Evolutionary conservation across 1,139 yeast genomes (phyloP).

Genomic region (Pichia sp.): DNA sequence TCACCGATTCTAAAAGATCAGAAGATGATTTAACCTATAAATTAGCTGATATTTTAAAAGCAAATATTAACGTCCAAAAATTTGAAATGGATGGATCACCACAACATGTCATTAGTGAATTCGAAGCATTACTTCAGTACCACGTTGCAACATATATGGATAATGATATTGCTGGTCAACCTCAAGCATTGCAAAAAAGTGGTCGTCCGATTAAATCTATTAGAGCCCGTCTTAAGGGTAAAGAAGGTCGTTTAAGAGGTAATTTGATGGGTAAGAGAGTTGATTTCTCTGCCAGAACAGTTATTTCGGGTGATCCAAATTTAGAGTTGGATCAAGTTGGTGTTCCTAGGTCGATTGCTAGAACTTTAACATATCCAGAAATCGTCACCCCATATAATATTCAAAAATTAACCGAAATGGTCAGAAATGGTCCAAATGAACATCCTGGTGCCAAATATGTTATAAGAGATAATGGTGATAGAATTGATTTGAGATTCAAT

Average conservation of each 20-base stretch:
- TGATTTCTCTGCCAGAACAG: slow-evolving; percentile 98
- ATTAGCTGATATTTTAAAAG: slow-evolving; percentile 93
- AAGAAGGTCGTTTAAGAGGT: slow-evolving; percentile 98
- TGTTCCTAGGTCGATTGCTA: slow-evolving; percentile 94
- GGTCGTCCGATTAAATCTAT: slow-evolving; percentile 98
- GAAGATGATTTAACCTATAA: slow-evolving; percentile 99
- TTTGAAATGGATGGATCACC: slow-evolving; percentile 99
- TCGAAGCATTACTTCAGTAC: slow-evolving; percentile 90
- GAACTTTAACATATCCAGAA: slow-evolving; percentile 93
- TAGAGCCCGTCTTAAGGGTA: slow-evolving; percentile 98
- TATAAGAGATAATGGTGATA: slow-evolving; percentile 96
- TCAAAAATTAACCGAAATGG: slow-evolving; percentile 84
- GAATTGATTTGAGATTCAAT: slow-evolving; percentile 94
- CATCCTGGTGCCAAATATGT: slow-evolving; percentile 99
- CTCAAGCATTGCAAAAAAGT: slow-evolving; percentile 96
- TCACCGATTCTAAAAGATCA: slow-evolving; percentile 97
- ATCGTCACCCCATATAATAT: slow-evolving; percentile 96
- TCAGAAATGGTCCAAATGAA: slow-evolving; percentile 97
- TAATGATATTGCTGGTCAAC: slow-evolving; percentile 99
- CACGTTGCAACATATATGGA: slow-evolving; percentile 99
- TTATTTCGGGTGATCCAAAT: slow-evolving; percentile 98
- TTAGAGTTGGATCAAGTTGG: slow-evolving; percentile 97
- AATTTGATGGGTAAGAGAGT: slow-evolving; percentile 99
- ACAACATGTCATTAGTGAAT: slow-evolving; percentile 94
- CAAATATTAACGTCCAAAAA: slow-evolving; percentile 92